These are phyloP conservation scores for Artemisia argyi DNA, from an alignment of 129 eudicot species.

Conservation along the genomic window DNA sequence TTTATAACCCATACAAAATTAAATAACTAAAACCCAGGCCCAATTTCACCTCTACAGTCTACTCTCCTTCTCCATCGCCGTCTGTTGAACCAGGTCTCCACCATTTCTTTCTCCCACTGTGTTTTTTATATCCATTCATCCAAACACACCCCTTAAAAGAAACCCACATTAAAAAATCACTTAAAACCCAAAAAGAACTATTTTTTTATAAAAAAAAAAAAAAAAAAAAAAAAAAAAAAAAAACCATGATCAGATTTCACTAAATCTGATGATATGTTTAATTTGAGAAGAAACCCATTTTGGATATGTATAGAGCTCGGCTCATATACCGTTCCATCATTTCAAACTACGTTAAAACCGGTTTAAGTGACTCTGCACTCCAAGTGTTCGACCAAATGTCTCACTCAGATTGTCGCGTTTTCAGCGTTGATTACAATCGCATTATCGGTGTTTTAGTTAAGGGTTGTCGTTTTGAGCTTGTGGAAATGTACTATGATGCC, in stretches of 20 bases:
- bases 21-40: conserved; percentile 30
- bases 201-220: too few relatives aligned
- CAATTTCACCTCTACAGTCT: conserved; percentile 23
- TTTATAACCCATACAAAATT: not conserved
- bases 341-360: conserved; percentile 59
- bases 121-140: not conserved
- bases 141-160: too few relatives aligned
- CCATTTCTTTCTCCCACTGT: conserved; percentile 9
- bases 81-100: conserved; percentile 36
- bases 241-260: too few relatives aligned
- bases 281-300: conserved; percentile 41
- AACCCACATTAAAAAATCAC: not conserved
- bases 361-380: conserved; percentile 68
- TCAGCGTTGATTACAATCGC: conserved; percentile 83
- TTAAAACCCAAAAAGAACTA: too few relatives aligned
- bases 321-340: conserved; percentile 67
- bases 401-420: conserved; percentile 73
- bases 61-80: conserved; percentile 38
- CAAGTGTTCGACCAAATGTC: conserved; percentile 88
- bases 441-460: conserved; percentile 75
- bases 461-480: conserved; percentile 64
- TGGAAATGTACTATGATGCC: conserved; percentile 59
- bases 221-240: too few relatives aligned
- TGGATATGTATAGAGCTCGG: conserved; percentile 81
- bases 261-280: conserved; percentile 51